Evolutionary conservation across 2,329 filamentous ascomycete species (phyloP).

Genomic region (Aaosphaeria arxii): DNA sequence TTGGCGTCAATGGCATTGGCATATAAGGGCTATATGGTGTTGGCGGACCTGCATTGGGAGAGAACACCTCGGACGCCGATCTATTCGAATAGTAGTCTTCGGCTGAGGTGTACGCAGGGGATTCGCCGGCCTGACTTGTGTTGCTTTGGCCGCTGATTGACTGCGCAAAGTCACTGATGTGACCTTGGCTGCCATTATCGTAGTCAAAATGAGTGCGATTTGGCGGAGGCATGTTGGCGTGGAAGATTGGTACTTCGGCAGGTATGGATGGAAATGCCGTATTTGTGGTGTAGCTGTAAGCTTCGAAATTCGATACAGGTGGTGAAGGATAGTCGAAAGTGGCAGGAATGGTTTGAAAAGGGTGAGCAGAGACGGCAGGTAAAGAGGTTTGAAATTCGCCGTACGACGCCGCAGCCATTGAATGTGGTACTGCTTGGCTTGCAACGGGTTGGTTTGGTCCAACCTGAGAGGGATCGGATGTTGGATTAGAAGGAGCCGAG

Average conservation of each 20-base stretch:
- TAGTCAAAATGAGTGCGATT: constrained; percentile 1
- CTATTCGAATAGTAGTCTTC: background rate
- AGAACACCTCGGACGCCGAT: constrained; percentile 26
- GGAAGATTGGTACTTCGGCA: constrained; percentile 14
- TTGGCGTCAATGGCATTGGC: constrained; percentile 44
- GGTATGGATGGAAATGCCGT: constrained; percentile 11
- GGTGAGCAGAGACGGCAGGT: background rate
- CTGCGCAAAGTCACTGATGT: too few species aligned
- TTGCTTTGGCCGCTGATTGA: too few species aligned
- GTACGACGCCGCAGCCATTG: too few species aligned
- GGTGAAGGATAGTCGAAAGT: constrained; percentile 23
- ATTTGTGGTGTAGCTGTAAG: constrained; percentile 10
- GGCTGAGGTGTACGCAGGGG: constrained; percentile 15
- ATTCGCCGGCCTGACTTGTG: constrained; percentile 18
- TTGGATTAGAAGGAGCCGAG: constrained; percentile 20
- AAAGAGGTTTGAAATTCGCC: too few species aligned
- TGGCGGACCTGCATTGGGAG: constrained; percentile 37
- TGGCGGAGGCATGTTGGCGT: constrained; percentile 29
- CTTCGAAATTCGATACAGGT: constrained; percentile 12
- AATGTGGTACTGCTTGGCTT: constrained; percentile 10
- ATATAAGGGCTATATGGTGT: constrained; percentile 44
- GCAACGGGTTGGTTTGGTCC: constrained; percentile 22
- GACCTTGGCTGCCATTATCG: too few species aligned
- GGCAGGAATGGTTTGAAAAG: background rate
- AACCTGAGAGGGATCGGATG: constrained; percentile 17